phyloP scores from a whole-genome alignment of 73 alveolate species.

The Symbiodinium pilosum region DNA sequence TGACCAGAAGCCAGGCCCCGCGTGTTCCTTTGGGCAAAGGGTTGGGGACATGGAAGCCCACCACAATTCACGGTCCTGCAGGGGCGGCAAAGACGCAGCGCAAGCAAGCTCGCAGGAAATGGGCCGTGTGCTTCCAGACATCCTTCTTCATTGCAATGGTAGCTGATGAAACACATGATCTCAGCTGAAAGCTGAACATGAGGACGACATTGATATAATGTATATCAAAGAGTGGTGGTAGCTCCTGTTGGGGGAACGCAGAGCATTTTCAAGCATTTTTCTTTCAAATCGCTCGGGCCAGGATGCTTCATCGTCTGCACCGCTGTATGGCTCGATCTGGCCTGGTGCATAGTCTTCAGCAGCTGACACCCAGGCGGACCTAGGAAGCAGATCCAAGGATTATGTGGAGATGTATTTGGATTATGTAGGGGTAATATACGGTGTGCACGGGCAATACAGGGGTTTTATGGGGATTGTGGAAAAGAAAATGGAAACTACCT shows the following conservation, averaged over 20 bases:
- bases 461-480: background rate
- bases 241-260: background rate
- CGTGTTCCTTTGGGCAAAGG: no score
- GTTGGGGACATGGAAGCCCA: background rate
- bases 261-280: background rate
- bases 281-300: background rate
- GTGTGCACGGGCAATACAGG: background rate
- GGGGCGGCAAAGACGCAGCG: slow-evolving; percentile 15
- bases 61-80: background rate
- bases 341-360: no score
- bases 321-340: slow-evolving; percentile 88
- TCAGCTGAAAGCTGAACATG: no score
- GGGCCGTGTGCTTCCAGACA: no score
- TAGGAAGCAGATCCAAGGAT: no score
- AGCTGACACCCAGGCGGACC: no score
- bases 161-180: no score
- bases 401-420: background rate
- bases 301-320: slow-evolving; percentile 59
- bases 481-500: no score
- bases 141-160: no score
- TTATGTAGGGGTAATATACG: background rate
- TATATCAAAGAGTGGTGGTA: background rate
- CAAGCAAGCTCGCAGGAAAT: background rate
- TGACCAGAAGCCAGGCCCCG: background rate
- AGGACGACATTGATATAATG: background rate